These are phyloP conservation scores for Fusarium sp. DNA, from an alignment of 2,329 filamentous ascomycete genomes.

Conservation along the genomic window DNA sequence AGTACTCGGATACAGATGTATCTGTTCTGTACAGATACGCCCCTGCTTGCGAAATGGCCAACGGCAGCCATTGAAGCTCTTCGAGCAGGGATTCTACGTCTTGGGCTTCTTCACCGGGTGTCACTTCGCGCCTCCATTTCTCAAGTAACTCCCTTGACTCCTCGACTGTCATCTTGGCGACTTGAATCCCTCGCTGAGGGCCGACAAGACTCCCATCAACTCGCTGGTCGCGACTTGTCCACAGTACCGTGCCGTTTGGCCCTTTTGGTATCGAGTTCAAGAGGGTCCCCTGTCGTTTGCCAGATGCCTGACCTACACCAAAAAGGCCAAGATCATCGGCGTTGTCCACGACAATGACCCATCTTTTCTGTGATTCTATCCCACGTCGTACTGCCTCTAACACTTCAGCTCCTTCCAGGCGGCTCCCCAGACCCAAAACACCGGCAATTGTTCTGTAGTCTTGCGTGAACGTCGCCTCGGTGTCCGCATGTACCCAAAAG, in stretches of 20 bases:
- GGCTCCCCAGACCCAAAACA: slow-evolving; percentile 31
- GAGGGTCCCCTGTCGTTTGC: not conserved
- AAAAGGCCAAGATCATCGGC: slow-evolving; percentile 46
- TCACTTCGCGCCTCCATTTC: not conserved
- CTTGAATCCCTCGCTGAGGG: slow-evolving; percentile 29
- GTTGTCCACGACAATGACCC: slow-evolving; percentile 50
- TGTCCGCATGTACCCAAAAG: slow-evolving; percentile 52
- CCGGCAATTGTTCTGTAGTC: slow-evolving; percentile 46
- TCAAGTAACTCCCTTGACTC: slow-evolving; percentile 29
- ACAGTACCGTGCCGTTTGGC: slow-evolving; percentile 42
- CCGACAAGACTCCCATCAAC: slow-evolving; percentile 43
- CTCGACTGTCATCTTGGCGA: slow-evolving; percentile 33
- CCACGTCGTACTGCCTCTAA: slow-evolving; percentile 18
- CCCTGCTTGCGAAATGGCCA: slow-evolving; percentile 48
- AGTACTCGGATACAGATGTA: slow-evolving; percentile 37
- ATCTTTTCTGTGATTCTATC: slow-evolving; percentile 33
- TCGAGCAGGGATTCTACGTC: slow-evolving; percentile 22
- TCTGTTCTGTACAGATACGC: slow-evolving; percentile 45
- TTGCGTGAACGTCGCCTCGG: slow-evolving; percentile 43
- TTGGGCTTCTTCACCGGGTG: slow-evolving; percentile 1
- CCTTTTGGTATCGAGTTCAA: slow-evolving; percentile 40
- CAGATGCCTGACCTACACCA: slow-evolving; percentile 14
- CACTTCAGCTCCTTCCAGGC: slow-evolving; percentile 36
- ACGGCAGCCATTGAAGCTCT: slow-evolving; percentile 44
- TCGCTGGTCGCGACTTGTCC: slow-evolving; percentile 46